Evolutionary conservation across 805 yeast species (phyloP).

Genomic region (Ogataea thermomethanolica): DNA sequence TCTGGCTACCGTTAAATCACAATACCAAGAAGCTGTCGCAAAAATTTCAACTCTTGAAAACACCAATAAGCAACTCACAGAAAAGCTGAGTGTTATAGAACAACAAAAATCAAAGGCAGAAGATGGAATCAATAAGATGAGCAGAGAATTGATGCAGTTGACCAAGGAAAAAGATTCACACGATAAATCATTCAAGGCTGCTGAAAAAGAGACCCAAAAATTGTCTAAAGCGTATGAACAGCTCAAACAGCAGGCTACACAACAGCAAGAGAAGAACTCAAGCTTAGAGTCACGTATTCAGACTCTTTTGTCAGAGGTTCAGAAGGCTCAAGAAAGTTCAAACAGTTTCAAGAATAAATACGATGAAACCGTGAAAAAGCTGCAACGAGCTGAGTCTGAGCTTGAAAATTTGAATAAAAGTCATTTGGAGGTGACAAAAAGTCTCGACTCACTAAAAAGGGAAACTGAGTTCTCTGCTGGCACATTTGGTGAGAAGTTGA

Average conservation of each 20-base stretch:
- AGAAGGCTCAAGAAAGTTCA: conserved; percentile 24
- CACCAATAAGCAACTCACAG: conserved; percentile 28
- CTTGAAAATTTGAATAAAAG: conserved; percentile 18
- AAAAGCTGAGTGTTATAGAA: conserved; percentile 31
- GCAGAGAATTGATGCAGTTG: conserved; percentile 69
- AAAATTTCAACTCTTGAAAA: conserved; percentile 21
- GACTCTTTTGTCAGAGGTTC: conserved; percentile 17
- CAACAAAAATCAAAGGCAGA: conserved; percentile 53
- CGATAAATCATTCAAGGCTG: conserved; percentile 39
- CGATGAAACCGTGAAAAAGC: conserved; percentile 25
- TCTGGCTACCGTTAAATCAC: conserved; percentile 20
- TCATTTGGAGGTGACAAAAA: conserved; percentile 10
- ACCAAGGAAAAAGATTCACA: conserved; percentile 54
- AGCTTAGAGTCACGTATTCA: conserved; percentile 21
- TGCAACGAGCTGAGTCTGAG: conserved; percentile 24
- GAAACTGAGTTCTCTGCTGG: conserved; percentile 1
- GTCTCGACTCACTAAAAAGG: conserved; percentile 27
- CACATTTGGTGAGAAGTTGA: neutral
- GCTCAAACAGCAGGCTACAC: conserved; percentile 22
- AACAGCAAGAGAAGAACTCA: conserved; percentile 23
- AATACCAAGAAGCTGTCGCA: conserved; percentile 20
- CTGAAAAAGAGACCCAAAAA: conserved; percentile 40
- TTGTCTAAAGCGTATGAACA: conserved; percentile 36
- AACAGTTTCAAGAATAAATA: conserved; percentile 22
- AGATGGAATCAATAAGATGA: conserved; percentile 87